Base-by-base conservation (phyloP, 106 monocot species). In the Acanthochlamys bracteata region DNA sequence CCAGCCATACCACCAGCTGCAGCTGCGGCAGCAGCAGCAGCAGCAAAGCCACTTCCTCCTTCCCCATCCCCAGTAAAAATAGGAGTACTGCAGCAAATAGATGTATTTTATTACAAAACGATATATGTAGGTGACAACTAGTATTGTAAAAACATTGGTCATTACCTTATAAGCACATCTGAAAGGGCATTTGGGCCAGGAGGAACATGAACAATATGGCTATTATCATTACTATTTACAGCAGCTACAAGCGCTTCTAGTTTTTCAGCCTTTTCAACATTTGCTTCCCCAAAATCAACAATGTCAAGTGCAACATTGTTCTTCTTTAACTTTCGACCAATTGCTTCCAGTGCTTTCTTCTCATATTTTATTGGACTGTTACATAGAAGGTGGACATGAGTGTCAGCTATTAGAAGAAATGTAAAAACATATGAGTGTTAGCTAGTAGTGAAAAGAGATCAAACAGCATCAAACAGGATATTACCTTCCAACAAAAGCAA, bases 401-500 rank as follows among this genome's bases (percentile, higher is more conserved):
- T 33, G 6, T 33, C 4, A 33, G 33, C 33, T 33, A 33, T 33
- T 33, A 33, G 33, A 27, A 47, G 6, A 56, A 64, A 20, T 20
- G 13, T 17, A 65, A 66, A 52, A 39, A 42, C 16, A 39, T 66
- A 39, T 49, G 49, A 49, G 42, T 6, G 6, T 33, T 33, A 33
- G 1, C 6, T 33, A 33, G 33, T 33, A 33, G 33, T 33, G 33
- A 74, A 26, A 24, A 51, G 49, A 7, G 58, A 39, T 10, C 60
- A 41, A 69, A 51, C 12, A 33, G 42, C 22, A 42, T 45, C 27
- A 43, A 0, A 43, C 45, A 7, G n/a, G 20, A 52, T 4, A 33
- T 0, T 81, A 96, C 96, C 96, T 98, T 81, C 96, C 96, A 41
- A 78, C 76, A 75, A 98, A 91, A 54, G 88, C 88, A 73, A 98